phyloP scores from a whole-genome alignment of 2,329 filamentous ascomycete genomes.

The Ceratocystis albifundus region DNA sequence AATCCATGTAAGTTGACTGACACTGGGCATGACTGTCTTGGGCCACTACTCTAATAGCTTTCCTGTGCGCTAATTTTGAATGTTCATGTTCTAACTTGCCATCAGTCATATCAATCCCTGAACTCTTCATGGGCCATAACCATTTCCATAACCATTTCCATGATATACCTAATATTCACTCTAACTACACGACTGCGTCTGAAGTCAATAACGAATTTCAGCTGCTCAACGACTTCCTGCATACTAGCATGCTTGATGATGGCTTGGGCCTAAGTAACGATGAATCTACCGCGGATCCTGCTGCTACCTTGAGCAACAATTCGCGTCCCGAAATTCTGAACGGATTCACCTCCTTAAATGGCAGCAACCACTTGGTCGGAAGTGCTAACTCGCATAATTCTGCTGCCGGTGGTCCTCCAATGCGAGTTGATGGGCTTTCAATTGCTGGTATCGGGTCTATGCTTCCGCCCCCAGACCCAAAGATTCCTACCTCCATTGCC shows the following conservation, averaged over 20 bases:
- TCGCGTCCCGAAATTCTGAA: constrained; percentile 12
- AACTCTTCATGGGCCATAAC: constrained; percentile 56
- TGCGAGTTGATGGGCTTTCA: background rate
- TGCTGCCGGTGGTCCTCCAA: constrained; percentile 9
- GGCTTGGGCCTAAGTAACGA: constrained; percentile 33
- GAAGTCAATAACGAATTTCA: constrained; percentile 97
- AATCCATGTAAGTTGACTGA: constrained; percentile 56
- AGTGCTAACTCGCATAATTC: background rate
- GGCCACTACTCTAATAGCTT: background rate
- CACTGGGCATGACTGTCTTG: background rate
- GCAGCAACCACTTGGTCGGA: background rate
- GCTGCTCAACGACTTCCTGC: constrained; percentile 89
- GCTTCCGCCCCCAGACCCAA: constrained; percentile 36
- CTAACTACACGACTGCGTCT: constrained; percentile 83
- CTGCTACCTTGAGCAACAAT: constrained; percentile 25
- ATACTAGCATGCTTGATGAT: constrained; percentile 82
- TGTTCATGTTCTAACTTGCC: background rate
- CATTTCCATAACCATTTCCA: constrained; percentile 80
- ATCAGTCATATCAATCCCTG: constrained; percentile 15
- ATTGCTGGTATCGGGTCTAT: constrained; percentile 33
- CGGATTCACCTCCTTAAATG: constrained; percentile 15
- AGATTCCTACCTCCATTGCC: background rate
- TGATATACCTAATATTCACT: constrained; percentile 89
- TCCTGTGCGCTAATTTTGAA: background rate
- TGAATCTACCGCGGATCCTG: constrained; percentile 26